Evolutionary conservation across 495 filamentous ascomycete genomes (phyloP), one percentile per base, ranked within the genome.

Genomic region (Talaromyces nanjingensis): DNA sequence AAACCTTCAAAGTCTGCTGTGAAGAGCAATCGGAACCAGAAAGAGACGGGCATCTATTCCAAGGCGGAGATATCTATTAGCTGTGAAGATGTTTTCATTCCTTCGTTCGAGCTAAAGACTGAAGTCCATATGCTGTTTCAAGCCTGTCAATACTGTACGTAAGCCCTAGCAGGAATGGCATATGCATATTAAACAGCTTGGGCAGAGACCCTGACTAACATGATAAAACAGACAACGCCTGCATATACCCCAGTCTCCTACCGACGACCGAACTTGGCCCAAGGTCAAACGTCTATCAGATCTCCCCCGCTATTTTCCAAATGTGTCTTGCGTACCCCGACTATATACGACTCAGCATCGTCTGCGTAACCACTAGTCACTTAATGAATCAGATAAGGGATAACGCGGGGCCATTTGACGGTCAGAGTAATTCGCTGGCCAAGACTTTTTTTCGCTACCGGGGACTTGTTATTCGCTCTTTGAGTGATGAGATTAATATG

Each of bases 281-380:
- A 52, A 72, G 71, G 53, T 65, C 71, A 56, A 64, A 64, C 39
- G 63, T 76, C 54, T 76, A 71, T 49, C 66, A 18, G 0, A 62
- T 76, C 55, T 65, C 70, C 0, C 59, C n/a, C 42, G 14, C 42
- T 18, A 9, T 18, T 18, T 45, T 45, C 70, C n/a, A 56, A 33
- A 14, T 62, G 34, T 59, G 22, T 65, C 62, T 6, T 24, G 57
- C 16, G 14, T 22, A 24, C 4, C 73, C 73, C 2, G 69, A 69
- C 55, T 69, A 74, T 63, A 54, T 75, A 12, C 65, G 64, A 16
- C 65, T 69, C 22, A 63, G 65, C 0, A 67, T 74, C 67, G 42
- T 74, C n/a, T 74, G 73, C 58, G 69, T 77, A 68, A 68, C 68
- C 4, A 49, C 76, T 14, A 71, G 67, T 58, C 75, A 77, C 58